Conservation (phyloP, 345 rosid species). For the Ricinus communis region DNA sequence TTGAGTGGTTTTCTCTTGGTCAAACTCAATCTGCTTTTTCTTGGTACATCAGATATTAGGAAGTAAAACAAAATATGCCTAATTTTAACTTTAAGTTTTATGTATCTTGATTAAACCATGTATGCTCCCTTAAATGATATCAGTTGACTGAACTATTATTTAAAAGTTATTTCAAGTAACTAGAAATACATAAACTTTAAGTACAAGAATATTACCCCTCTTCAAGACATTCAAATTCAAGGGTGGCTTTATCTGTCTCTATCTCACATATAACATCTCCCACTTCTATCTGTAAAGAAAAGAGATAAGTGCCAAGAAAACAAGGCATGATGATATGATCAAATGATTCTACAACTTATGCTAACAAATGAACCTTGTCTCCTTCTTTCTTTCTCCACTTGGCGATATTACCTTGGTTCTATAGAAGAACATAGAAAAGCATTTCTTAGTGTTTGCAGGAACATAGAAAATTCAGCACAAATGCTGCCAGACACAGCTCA, state of each 20-base stretch:
- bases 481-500: constrained; percentile 20
- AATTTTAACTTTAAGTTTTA: background rate
- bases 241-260: constrained; percentile 97
- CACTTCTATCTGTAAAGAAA: constrained; percentile 73
- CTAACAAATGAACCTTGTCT: constrained; percentile 67
- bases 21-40: no score
- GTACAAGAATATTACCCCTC: constrained; percentile 57
- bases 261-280: constrained; percentile 96
- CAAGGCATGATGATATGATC: constrained; percentile 3
- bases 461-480: constrained; percentile 8
- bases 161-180: background rate
- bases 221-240: constrained; percentile 93
- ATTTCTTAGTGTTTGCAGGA: constrained; percentile 21
- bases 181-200: background rate
- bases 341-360: constrained; percentile 4
- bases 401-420: constrained; percentile 87
- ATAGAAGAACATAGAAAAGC: constrained; percentile 32
- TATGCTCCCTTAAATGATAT: background rate
- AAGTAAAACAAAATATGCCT: no score
- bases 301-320: background rate
- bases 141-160: background rate
- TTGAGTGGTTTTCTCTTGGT: no score
- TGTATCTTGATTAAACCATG: background rate
- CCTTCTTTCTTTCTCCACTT: constrained; percentile 97
- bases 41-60: no score